Evolutionary conservation across 768 basidiomycete species (phyloP).

Genomic region (Lactarius evosmus): DNA sequence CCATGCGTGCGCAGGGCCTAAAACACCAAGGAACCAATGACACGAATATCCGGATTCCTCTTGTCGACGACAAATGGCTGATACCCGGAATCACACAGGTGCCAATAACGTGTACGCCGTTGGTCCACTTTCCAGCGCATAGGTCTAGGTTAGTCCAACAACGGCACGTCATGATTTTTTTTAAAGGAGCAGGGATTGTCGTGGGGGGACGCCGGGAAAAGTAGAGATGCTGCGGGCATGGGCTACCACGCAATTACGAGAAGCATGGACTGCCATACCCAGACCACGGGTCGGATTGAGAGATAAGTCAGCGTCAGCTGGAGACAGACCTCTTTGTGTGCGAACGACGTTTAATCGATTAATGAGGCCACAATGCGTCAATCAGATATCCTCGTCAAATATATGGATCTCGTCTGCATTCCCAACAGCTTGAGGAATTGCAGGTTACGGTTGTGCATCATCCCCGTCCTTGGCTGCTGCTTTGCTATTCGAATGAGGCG

Average conservation of each 20-base stretch:
- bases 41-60: neutral
- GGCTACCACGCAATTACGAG: conserved; percentile 23
- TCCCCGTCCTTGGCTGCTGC: conserved; percentile 38
- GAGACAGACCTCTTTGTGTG: conserved; percentile 46
- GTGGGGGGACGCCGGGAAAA: conserved; percentile 44
- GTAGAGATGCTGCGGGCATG: conserved; percentile 59
- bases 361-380: conserved; percentile 22
- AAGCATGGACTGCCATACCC: conserved; percentile 21
- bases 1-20: neutral
- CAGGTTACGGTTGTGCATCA: conserved; percentile 1
- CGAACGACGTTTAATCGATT: too few relatives aligned
- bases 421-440: conserved; percentile 28
- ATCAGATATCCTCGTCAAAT: conserved; percentile 62
- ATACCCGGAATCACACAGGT: neutral
- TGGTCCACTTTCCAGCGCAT: neutral
- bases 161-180: conserved; percentile 39
- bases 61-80: neutral
- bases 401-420: conserved; percentile 89
- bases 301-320: conserved; percentile 63
- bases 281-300: conserved; percentile 44
- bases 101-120: too few relatives aligned
- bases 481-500: conserved; percentile 63
- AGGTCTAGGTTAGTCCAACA: neutral
- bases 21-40: neutral
- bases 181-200: conserved; percentile 54